These are phyloP conservation scores for Sphagnum contortum DNA, from an alignment of 225 moss, liverwort and hornwort species.

Conservation along the genomic window DNA sequence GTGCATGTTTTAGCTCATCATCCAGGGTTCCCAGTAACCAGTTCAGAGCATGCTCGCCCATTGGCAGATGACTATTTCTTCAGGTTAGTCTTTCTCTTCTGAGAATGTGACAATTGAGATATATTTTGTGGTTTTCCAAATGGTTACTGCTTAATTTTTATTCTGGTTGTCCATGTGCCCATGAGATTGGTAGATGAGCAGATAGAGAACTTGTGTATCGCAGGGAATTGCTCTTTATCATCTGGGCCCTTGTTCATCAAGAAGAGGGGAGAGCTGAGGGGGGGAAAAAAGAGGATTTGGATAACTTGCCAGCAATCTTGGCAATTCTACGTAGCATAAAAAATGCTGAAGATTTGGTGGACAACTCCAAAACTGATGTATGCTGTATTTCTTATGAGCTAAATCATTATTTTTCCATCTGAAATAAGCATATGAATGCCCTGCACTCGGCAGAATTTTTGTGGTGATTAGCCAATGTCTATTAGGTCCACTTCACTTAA, in stretches of 20 bases:
- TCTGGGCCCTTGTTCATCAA: conserved; percentile 78
- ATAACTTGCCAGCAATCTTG: conserved; percentile 69
- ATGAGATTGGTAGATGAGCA: no score
- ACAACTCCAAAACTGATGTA: conserved; percentile 67
- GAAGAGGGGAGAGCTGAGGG: conserved; percentile 61
- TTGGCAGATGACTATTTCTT: conserved; percentile 67
- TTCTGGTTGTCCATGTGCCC: no score
- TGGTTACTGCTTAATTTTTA: no score
- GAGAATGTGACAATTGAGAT: no score
- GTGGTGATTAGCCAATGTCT: background rate
- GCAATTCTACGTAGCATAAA: conserved; percentile 86
- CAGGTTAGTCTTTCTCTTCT: conserved; percentile 26
- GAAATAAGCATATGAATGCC: background rate
- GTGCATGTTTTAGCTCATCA: conserved; percentile 90
- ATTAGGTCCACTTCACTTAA: no score
- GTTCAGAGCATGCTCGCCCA: conserved; percentile 17
- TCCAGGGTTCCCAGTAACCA: conserved; percentile 51
- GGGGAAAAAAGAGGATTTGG: conserved; percentile 74
- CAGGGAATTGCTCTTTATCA: conserved; percentile 74
- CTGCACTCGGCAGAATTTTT: background rate
- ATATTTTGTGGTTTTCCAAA: no score
- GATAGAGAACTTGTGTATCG: background rate
- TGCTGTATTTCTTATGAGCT: background rate
- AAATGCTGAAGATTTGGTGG: conserved; percentile 73
- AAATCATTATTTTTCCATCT: background rate